Evolutionary conservation across 345 rosid genomes (phyloP), one percentile per base, ranked within the genome.

Genomic region (Garcia nutans): DNA sequence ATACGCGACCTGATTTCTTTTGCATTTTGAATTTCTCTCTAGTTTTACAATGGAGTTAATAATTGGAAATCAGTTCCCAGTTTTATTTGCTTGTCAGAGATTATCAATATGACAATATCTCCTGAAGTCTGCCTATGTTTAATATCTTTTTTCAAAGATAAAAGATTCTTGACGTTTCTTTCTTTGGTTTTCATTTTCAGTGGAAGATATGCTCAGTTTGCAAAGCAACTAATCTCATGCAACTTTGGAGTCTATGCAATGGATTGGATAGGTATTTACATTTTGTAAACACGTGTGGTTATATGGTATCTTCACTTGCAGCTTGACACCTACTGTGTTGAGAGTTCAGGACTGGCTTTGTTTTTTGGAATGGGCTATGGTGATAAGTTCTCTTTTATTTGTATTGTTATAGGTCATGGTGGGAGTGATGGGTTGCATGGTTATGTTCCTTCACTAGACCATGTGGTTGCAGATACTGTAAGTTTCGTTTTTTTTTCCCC

Each of bases 341-440:
- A 47, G 45, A 41, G n/a, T 73, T 50, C 26, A 10, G 3, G 15
- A 33, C 50, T 47, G 50, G 50, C 50, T 47, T 47, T 13, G 10
- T 10, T 47, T 66, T 74, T 80, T 62, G 72, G 47, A 49, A 74
- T 69, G 26, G 52, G 4, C 75, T 44, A n/a, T 73, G 5, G 10
- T 76, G 45, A 61, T 68, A 17, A 17, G 12, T n/a, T 23, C 37
- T 31, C 49, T 56, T 22, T 69, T 69, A 57, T 67, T 54, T 54
- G 20, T 5, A 33, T 5, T 72, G 76, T 49, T 74, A 19, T 81
- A 96, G 99, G 99, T 79, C 99, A 96, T 69, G 99, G 99, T 71
- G 99, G 99, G 50, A 96, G 98, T n/a, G 99, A 96, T 80, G 98
- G 98, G 45, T 88, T 96, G 88, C 99, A 96, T 77, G 99, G 99